phyloP scores from a whole-genome alignment of 495 filamentous ascomycete genomes.

The Hypoxylon fragiforme region DNA sequence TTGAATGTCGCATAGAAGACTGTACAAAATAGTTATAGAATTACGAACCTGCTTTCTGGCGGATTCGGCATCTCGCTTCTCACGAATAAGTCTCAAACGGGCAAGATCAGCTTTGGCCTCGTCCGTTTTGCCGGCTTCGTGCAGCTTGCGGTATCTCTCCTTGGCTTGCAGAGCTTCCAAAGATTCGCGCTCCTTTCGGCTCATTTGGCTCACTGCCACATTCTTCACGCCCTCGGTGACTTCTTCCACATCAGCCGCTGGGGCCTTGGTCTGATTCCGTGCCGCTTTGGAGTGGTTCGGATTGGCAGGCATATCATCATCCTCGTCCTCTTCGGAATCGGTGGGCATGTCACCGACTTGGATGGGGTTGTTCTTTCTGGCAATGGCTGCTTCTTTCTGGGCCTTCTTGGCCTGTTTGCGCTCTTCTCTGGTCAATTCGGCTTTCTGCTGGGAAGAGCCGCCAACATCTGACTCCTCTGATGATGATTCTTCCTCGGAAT shows the following conservation, averaged over 20 bases:
- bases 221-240: slow-evolving; percentile 53
- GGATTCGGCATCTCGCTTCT: slow-evolving; percentile 84
- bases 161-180: slow-evolving; percentile 84
- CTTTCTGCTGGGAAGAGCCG: slow-evolving; percentile 36
- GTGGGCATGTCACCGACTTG: slow-evolving; percentile 84
- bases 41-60: slow-evolving; percentile 55
- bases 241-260: slow-evolving; percentile 50
- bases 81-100: slow-evolving; percentile 73
- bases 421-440: slow-evolving; percentile 76
- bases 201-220: slow-evolving; percentile 60
- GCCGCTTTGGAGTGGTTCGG: slow-evolving; percentile 82
- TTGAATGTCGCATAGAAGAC: background rate
- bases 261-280: slow-evolving; percentile 55
- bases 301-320: slow-evolving; percentile 75
- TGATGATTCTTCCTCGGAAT: slow-evolving; percentile 49
- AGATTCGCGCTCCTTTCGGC: slow-evolving; percentile 84
- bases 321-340: slow-evolving; percentile 64
- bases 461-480: slow-evolving; percentile 43
- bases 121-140: slow-evolving; percentile 95
- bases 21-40: too few relatives aligned
- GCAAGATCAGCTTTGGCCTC: slow-evolving; percentile 93
- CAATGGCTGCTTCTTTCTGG: slow-evolving; percentile 84
- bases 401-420: slow-evolving; percentile 87
- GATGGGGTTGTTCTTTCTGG: slow-evolving; percentile 64
- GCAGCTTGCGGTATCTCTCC: slow-evolving; percentile 90